Percentiles rank a stretch among this genome's conserved stretches.
Evolutionary conservation across 306 rosid genomes (phyloP).

Genomic region (Fragaria vesca): DNA sequence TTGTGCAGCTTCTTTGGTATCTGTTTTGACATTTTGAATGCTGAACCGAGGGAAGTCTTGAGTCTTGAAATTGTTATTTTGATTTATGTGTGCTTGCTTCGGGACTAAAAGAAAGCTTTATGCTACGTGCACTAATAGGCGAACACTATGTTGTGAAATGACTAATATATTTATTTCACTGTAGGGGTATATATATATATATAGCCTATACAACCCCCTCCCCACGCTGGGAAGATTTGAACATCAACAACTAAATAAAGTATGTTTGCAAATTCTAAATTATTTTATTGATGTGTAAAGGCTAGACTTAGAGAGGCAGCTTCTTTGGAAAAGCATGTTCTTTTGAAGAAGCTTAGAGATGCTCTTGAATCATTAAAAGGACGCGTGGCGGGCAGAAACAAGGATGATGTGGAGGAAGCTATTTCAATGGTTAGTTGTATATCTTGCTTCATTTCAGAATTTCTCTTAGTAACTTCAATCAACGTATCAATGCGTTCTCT

Average conservation of each 20-base stretch:
- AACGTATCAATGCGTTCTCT: neutral
- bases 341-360: constrained; percentile 92
- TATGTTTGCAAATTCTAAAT: constrained; percentile 18
- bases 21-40: neutral
- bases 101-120: neutral
- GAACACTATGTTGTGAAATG: neutral
- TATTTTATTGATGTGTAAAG: constrained; percentile 47
- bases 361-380: constrained; percentile 86
- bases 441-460: constrained; percentile 4
- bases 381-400: constrained; percentile 77
- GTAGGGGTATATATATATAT: neutral
- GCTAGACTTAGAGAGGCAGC: constrained; percentile 91
- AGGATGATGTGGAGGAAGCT: constrained; percentile 79
- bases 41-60: neutral
- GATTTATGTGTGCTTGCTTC: neutral
- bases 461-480: constrained; percentile 4
- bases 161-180: neutral
- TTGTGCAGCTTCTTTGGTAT: neutral
- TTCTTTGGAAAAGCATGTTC: constrained; percentile 83
- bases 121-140: neutral
- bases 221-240: neutral
- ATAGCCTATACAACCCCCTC: neutral
- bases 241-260: neutral
- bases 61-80: neutral
- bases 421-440: constrained; percentile 73